Evolutionary conservation across 306 rosid genomes (phyloP), one percentile per base, ranked within the genome.

Genomic region (Dalbergia cochinchinensis): DNA sequence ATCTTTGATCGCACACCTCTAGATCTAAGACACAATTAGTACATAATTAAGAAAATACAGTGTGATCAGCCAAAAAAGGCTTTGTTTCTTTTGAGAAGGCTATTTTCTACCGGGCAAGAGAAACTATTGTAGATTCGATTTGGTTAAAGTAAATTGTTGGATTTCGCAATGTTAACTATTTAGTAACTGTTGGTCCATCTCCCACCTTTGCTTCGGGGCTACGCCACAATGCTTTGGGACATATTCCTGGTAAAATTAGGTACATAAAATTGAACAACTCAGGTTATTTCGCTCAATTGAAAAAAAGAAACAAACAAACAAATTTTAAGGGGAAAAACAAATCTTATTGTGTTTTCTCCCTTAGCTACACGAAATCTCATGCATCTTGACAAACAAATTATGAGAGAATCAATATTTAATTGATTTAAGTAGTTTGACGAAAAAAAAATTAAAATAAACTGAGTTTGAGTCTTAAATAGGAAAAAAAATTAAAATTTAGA

Each of bases 141-240:
- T 12, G 60, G 84, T 86, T 87, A 89, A 81, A 91, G 93, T 44
- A 82, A 37, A 74, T 89, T 89, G 74, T 87, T 87, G 20, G 88
- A 80, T 44, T 44, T 44, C 11, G 50, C 0, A 50, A 50, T 50
- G 57, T 4, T 50, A 50, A 50, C 16, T 50, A 50, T 50, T 50
- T 50, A 50, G 7, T 50, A 50, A 50, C 2, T 50, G 57, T 22
- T 91, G 96, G 68, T 91, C 97, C 81, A 83, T 79, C 82, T 91
- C 97, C 97, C 97, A 91, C 54, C 87, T 91, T 37, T 87, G 85
- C 78, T 83, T 83, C 0, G 89, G 88, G 15, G 65, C 87, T 65
- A 78, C 88, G 6, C 65, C 89, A 34, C 74, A 85, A 65, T 89
- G 90, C 82, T 88, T 55, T 2, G 97, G 94, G 13, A 51, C 76